Base-by-base conservation (phyloP, 1,139 yeast genomes). In the Ogataea hybrid region DNA sequence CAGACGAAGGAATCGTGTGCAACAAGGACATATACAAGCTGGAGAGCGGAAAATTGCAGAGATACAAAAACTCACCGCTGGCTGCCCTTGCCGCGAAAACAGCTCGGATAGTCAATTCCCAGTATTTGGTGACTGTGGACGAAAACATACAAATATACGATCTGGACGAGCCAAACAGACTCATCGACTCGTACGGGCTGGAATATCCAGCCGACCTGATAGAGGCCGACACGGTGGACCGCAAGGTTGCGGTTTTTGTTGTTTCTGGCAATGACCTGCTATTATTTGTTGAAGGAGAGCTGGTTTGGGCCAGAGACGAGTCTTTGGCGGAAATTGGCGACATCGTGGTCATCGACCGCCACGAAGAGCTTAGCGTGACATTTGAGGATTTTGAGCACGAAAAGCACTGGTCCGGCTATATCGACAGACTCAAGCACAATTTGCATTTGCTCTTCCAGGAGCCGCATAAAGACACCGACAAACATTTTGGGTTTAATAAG, bases 401-500 rank as follows among this genome's bases (percentile, higher is more conserved):
- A 51, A 71, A 68, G 35, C 55, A 58, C 6, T 37, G 69, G 6
- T 49, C 56, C 7, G 81, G 81, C 0, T 77, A 71, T 50, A 10
- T 63, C 1, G 64, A 59, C 37, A 65, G 84, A 53, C 43, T 72
- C 18, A 48, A 39, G 10, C 70, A 69, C 12, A 79, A 77, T 49
- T 39, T 59, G 16, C 41, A 53, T 1, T 20, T 47, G 20, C 25
- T 57, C 60, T 58, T 44, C n/a, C 43, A 41, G 12, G 32, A 37
- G 12, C 28, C 33, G 5, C 41, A 43, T 12, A 28, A 42, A 4
- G 49, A 43, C 15, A 35, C 43, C 27, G 61, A 59, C 30, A 55
- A 42, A 20, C 56, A 62, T 17, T 79, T 78, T 63, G 84, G 84
- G 0, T 69, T 75, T 44, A 58, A 66, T 18, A 78, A 80, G 51